phyloP scores from a whole-genome alignment of 2,329 filamentous ascomycete species.

The Neoscytalidium dimidiatum region DNA sequence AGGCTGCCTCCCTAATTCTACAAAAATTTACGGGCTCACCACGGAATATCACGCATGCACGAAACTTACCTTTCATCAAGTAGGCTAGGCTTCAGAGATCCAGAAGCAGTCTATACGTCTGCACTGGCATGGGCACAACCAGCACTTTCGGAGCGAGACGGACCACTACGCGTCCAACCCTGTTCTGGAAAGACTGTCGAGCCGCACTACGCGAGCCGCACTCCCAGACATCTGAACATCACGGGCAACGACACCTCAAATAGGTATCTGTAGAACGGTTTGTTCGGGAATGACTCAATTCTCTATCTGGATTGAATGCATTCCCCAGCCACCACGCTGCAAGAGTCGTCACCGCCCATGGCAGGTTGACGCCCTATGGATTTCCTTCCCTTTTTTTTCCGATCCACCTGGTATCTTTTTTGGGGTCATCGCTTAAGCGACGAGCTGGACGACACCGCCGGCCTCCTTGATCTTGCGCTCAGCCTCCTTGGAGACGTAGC shows the following conservation, averaged over 20 bases:
- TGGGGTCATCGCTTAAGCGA: constrained; percentile 63
- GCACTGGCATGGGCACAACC: too few relatives aligned
- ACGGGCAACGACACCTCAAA: neutral
- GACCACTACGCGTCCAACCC: too few relatives aligned
- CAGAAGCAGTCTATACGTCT: too few relatives aligned
- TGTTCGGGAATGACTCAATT: constrained; percentile 53
- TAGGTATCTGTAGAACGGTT: constrained; percentile 33
- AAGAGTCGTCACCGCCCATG: constrained; percentile 29
- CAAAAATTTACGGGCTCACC: too few relatives aligned
- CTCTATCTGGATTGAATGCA: constrained; percentile 30
- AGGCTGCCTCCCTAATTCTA: too few relatives aligned
- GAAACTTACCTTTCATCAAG: too few relatives aligned
- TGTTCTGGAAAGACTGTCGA: too few relatives aligned
- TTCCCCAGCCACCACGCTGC: constrained; percentile 56
- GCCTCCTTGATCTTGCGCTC: constrained; percentile 98
- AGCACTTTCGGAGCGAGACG: too few relatives aligned
- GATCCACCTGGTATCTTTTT: constrained; percentile 18
- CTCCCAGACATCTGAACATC: too few relatives aligned
- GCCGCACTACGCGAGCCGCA: too few relatives aligned
- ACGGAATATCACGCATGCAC: too few relatives aligned
- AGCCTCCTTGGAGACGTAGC: constrained; percentile 93
- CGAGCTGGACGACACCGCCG: constrained; percentile 92
- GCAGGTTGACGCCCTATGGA: constrained; percentile 9
- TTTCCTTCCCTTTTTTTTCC: constrained; percentile 19
- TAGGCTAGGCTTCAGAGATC: too few relatives aligned